Evolutionary conservation across 2,329 filamentous ascomycete genomes (phyloP), one percentile per base, ranked within the genome.

Genomic region (Fusarium staphyleae): DNA sequence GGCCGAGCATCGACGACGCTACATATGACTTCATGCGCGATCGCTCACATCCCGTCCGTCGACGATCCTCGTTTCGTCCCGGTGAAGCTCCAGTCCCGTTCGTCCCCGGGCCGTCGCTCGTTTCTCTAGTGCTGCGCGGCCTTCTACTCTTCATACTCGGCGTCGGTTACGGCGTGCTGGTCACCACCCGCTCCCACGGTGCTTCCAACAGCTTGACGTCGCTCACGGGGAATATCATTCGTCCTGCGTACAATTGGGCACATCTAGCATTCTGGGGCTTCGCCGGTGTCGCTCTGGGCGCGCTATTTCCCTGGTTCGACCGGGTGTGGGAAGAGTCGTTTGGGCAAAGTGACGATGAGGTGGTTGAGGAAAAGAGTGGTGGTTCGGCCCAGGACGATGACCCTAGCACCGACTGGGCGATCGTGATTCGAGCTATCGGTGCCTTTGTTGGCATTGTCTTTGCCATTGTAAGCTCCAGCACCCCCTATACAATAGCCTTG

Each of bases 191-290:
- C 69, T 77, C 98, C 36, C 91, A 93, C 65, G 85, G 88, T 57
- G 84, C 86, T 18, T 45, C 48, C 43, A 81, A 86, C 59, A 79
- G 82, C 37, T 77, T 91, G 41, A 81, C 83, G 0, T 82, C 86
- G 1, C 81, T 91, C 28, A 81, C 84, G 48, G 74, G 76, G 19
- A 72, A 70, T 6, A 69, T 78, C 14, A 72, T 78, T 72, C 69
- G 73, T 28, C 70, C 75, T 6, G 68, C 72, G 11, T 76, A 77
- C 52, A 77, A 80, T 55, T 88, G 86, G 83, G 75, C 77, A 35
- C 96, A 96, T 70, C 77, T 96, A 48, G 75, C 80, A 0, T 87
- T 90, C 58, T 99, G 95, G 93, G 95, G 92, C 1, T 66, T 88
- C 9, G 87, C 88, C 0, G 93, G 92, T 13, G 85, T 96, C 4